These are phyloP conservation scores for Pulveroboletus sp. DNA, from an alignment of 768 basidiomycete species.

Conservation along the genomic window DNA sequence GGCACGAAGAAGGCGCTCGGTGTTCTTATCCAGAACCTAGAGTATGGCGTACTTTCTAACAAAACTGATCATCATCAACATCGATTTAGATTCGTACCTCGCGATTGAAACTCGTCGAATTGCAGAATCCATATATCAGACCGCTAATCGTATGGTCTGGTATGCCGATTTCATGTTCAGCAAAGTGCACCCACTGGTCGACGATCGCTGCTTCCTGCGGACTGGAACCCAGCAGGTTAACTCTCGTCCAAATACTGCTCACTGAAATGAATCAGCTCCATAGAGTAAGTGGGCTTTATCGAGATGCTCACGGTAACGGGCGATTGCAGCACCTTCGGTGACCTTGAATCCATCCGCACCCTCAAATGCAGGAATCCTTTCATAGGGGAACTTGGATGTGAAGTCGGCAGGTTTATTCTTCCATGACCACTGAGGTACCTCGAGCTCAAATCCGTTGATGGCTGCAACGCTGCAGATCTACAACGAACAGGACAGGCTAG, in stretches of 20 bases:
- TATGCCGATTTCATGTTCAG: conserved; percentile 12
- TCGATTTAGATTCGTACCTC: conserved; percentile 5
- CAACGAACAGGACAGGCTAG: too few species aligned
- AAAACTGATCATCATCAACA: too few species aligned
- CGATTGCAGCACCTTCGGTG: conserved; percentile 15
- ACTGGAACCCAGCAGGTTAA: conserved; percentile 11
- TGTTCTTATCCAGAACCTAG: conserved; percentile 1
- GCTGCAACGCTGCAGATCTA: conserved; percentile 8
- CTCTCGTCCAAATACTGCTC: conserved; percentile 8
- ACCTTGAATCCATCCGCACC: conserved; percentile 15
- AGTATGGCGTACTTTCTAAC: background rate
- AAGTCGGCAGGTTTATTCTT: conserved; percentile 14
- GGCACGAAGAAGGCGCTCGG: conserved; percentile 2
- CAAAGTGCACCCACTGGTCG: conserved; percentile 23
- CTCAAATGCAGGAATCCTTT: conserved; percentile 21
- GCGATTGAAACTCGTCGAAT: conserved; percentile 5
- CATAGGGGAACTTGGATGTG: conserved; percentile 12
- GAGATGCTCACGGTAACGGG: conserved; percentile 15
- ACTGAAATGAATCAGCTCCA: conserved; percentile 5
- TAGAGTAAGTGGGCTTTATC: background rate
- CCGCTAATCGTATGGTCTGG: background rate
- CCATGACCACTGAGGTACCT: conserved; percentile 2
- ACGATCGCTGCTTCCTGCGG: conserved; percentile 8
- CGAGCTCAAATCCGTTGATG: conserved; percentile 12
- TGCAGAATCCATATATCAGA: background rate